phyloP scores from a whole-genome alignment of 805 yeast genomes.

The Candida coquimbonensis region DNA sequence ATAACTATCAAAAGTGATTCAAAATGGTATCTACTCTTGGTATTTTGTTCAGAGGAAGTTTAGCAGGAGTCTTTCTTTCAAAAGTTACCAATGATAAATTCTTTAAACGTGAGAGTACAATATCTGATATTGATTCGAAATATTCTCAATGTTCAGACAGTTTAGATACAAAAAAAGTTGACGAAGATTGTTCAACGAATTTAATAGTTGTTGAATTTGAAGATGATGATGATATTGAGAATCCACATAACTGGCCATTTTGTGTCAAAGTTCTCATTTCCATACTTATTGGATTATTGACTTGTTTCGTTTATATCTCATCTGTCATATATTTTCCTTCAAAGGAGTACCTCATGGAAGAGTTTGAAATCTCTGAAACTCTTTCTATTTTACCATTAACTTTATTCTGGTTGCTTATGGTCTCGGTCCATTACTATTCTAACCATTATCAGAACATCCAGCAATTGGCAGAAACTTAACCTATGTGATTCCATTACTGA shows the following conservation, averaged over 20 bases:
- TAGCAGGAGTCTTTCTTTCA: background rate
- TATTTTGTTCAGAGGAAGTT: background rate
- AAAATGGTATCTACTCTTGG: background rate
- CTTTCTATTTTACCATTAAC: conserved; percentile 29
- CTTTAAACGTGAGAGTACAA: background rate
- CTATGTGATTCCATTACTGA: conserved; percentile 38
- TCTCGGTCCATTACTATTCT: conserved; percentile 49
- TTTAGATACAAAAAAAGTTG: too few relatives aligned
- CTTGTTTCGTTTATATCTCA: conserved; percentile 48
- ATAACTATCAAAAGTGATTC: background rate
- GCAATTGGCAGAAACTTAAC: conserved; percentile 45
- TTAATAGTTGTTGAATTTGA: background rate
- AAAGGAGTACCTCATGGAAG: conserved; percentile 33
- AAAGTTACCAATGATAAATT: background rate
- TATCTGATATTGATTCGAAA: background rate
- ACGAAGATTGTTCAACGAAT: too few relatives aligned
- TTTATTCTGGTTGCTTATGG: conserved; percentile 53
- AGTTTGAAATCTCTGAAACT: conserved; percentile 18
- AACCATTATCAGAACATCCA: conserved; percentile 54
- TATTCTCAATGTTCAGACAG: too few relatives aligned
- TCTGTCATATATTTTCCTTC: conserved; percentile 53
- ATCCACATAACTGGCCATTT: conserved; percentile 52
- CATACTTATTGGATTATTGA: conserved; percentile 34
- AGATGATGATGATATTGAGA: conserved; percentile 38
- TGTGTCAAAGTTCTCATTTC: conserved; percentile 32